Conservation (phyloP, 2,329 filamentous ascomycete genomes). For the Cercospora sojina region DNA sequence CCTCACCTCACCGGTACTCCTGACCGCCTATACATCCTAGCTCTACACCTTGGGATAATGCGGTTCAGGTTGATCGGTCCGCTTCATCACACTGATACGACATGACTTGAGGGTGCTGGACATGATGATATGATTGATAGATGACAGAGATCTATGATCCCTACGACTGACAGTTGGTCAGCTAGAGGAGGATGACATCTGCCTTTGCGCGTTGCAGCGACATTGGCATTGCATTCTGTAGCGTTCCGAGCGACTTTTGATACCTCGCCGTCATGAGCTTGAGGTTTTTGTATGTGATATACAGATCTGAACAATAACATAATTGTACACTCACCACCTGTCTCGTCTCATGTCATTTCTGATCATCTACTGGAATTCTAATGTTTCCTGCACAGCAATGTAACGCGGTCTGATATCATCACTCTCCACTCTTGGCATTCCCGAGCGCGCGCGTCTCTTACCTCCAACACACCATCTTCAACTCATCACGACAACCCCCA, state of each 20-base stretch:
- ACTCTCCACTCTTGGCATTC: conserved; percentile 3
- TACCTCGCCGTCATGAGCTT: conserved; percentile 14
- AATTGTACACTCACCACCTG: neutral
- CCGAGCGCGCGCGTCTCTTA: neutral
- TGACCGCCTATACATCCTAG: neutral
- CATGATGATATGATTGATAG: conserved; percentile 3
- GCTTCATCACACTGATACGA: neutral
- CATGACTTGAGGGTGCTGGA: neutral
- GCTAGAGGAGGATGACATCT: neutral
- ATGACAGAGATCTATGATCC: conserved; percentile 4
- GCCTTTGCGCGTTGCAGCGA: neutral
- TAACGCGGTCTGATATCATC: conserved; percentile 2
- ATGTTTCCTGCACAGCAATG: neutral
- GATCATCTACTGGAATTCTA: neutral
- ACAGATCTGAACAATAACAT: neutral
- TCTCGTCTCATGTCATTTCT: neutral
- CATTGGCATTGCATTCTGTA: neutral
- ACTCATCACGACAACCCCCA: conserved; percentile 10
- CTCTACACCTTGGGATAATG: neutral
- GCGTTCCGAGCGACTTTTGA: conserved; percentile 14
- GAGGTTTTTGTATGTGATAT: conserved; percentile 11
- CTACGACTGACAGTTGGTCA: conserved; percentile 5
- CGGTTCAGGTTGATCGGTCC: neutral
- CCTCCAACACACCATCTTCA: neutral
- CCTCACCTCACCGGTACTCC: conserved; percentile 1